Conservation (phyloP, 1,284 basidiomycete genomes). For the Marasmius fiardii region DNA sequence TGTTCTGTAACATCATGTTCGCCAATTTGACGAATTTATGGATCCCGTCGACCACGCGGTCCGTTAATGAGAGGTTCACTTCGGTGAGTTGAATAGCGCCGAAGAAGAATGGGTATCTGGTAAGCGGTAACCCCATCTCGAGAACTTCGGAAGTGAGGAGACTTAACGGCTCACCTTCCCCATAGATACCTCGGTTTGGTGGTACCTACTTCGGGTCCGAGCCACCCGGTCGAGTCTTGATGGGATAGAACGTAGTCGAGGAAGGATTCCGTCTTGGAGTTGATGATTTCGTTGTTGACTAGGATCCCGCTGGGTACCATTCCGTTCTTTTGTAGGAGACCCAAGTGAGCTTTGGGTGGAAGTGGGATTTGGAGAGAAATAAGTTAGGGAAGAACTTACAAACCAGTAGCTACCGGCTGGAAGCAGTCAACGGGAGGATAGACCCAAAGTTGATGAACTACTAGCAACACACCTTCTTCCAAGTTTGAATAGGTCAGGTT, state of each 20-base stretch:
- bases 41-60: slow-evolving; percentile 40
- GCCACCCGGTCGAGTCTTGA: slow-evolving; percentile 54
- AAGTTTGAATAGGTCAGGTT: slow-evolving; percentile 46
- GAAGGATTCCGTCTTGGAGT: slow-evolving; percentile 42
- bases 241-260: slow-evolving; percentile 51
- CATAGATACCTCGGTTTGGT: slow-evolving; percentile 52
- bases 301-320: slow-evolving; percentile 51
- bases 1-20: too few species aligned
- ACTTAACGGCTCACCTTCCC: slow-evolving; percentile 51
- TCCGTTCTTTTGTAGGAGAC: too few species aligned
- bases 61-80: slow-evolving; percentile 38
- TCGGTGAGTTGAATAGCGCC: slow-evolving; percentile 54
- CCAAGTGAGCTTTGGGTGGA: too few species aligned
- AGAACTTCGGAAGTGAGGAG: too few species aligned
- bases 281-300: slow-evolving; percentile 30
- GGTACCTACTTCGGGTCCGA: slow-evolving; percentile 53
- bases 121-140: too few species aligned
- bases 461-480: slow-evolving; percentile 41
- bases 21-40: slow-evolving; percentile 30
- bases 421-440: background rate
- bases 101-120: slow-evolving; percentile 55
- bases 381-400: background rate
- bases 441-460: too few species aligned
- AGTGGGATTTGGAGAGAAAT: too few species aligned
- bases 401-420: background rate